Evolutionary conservation across 2,329 filamentous ascomycete species (phyloP).

Genomic region (Torrubiella hemipterigena): DNA sequence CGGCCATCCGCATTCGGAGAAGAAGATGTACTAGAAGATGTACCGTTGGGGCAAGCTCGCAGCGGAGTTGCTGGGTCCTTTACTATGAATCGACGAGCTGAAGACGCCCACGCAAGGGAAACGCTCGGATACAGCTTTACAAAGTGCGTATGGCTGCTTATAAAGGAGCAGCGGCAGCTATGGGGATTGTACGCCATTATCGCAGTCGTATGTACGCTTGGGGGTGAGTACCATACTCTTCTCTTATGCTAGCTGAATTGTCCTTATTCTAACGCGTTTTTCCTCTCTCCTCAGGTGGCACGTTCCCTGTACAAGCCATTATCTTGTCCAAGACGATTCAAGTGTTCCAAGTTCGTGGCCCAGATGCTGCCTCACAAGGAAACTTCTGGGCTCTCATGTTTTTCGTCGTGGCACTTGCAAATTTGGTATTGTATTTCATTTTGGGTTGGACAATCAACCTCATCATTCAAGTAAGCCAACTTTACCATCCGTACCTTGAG

Average conservation of each 20-base stretch:
- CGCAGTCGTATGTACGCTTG: too few species aligned
- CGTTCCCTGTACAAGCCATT: constrained; percentile 31
- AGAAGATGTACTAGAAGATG: constrained; percentile 9
- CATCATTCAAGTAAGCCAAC: constrained; percentile 14
- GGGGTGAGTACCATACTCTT: constrained; percentile 10
- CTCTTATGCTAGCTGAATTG: too few species aligned
- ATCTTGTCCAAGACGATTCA: constrained; percentile 27
- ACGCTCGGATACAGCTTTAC: too few species aligned
- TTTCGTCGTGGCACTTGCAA: constrained; percentile 32
- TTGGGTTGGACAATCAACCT: constrained; percentile 23
- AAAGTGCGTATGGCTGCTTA: too few species aligned
- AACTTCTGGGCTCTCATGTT: constrained; percentile 46
- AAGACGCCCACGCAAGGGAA: too few species aligned
- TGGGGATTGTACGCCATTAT: too few species aligned
- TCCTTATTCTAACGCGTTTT: too few species aligned
- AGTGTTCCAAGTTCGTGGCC: constrained; percentile 23
- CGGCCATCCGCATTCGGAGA: constrained; percentile 1
- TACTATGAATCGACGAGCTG: too few species aligned
- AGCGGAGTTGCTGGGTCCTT: too few species aligned
- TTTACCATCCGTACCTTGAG: not conserved
- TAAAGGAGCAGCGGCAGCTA: too few species aligned
- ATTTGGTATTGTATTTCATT: constrained; percentile 30
- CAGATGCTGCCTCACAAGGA: constrained; percentile 22
- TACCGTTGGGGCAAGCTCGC: too few species aligned
- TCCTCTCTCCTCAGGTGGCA: too few species aligned